phyloP scores from a whole-genome alignment of 345 rosid species.

The Durio zibethinus region DNA sequence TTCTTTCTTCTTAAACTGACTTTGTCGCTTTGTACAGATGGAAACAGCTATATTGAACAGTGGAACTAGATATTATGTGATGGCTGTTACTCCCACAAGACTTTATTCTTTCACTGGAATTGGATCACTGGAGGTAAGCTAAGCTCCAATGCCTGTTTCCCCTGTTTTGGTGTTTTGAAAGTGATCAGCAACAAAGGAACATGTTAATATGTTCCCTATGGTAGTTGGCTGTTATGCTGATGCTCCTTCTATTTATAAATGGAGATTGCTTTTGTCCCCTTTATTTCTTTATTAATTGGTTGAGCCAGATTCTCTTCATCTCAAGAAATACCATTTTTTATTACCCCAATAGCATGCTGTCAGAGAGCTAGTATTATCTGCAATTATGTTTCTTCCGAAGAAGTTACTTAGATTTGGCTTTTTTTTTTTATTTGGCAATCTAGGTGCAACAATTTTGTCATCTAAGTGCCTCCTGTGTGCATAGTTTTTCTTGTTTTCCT shows the following conservation, averaged over 20 bases:
- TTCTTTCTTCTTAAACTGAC: constrained; percentile 1
- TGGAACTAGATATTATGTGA: constrained; percentile 91
- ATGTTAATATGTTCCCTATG: not conserved
- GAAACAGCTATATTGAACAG: constrained; percentile 70
- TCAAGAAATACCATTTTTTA: not conserved
- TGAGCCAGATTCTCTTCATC: constrained; percentile 3
- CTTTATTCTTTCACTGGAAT: constrained; percentile 95
- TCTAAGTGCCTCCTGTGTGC: not conserved
- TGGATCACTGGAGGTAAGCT: constrained; percentile 83
- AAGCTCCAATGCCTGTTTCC: constrained; percentile 8
- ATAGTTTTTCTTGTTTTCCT: not conserved
- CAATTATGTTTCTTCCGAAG: not conserved
- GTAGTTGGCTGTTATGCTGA: not conserved
- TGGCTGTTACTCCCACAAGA: constrained; percentile 98
- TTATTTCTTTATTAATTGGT: not conserved
- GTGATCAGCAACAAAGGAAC: not conserved
- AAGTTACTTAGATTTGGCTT: not conserved
- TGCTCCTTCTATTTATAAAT: not conserved
- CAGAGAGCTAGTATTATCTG: not conserved
- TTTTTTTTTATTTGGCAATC: not conserved
- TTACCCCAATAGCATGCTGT: not conserved
- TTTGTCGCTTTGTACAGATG: constrained; percentile 50
- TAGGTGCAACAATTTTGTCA: not conserved
- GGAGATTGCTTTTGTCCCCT: not conserved
- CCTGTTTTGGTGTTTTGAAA: constrained; percentile 1